These are phyloP conservation scores for Beta lomatogona DNA, from an alignment of 179 eudicot genomes.

Conservation along the genomic window DNA sequence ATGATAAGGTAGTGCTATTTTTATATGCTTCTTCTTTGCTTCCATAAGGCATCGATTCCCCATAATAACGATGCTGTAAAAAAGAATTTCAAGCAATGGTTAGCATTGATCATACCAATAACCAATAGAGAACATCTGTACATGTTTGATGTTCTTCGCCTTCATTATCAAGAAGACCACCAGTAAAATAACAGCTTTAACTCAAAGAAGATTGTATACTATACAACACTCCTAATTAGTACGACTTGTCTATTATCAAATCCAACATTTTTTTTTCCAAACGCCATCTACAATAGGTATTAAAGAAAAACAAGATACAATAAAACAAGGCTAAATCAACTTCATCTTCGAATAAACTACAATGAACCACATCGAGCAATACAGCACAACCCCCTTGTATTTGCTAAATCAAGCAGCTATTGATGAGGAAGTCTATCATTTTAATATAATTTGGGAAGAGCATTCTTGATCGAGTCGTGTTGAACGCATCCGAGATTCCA, in stretches of 20 bases:
- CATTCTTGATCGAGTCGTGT: too few species aligned
- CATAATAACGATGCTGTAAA: conserved; percentile 90
- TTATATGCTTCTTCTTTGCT: conserved; percentile 66
- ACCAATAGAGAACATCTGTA: neutral
- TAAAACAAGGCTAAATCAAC: too few species aligned
- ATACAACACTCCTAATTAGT: neutral
- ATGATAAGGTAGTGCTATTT: conserved; percentile 56
- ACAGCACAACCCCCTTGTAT: too few species aligned
- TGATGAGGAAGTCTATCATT: too few species aligned
- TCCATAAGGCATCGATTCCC: conserved; percentile 89
- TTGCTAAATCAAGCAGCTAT: too few species aligned
- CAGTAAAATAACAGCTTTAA: neutral
- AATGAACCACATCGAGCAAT: too few species aligned
- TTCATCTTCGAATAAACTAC: too few species aligned
- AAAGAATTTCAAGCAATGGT: neutral
- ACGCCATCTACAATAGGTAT: too few species aligned
- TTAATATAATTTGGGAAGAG: too few species aligned
- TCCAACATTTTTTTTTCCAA: too few species aligned
- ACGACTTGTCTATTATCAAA: neutral
- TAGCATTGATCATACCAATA: neutral
- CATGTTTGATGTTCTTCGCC: neutral
- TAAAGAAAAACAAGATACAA: too few species aligned
- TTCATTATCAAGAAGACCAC: neutral
- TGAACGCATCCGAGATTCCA: too few species aligned
- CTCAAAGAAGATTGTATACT: neutral